A percentile compares a stretch with the other conserved stretches of the same genome.
Evolutionary conservation across 2,329 filamentous ascomycete species (phyloP).

Genomic region (Zasmidium angulare): DNA sequence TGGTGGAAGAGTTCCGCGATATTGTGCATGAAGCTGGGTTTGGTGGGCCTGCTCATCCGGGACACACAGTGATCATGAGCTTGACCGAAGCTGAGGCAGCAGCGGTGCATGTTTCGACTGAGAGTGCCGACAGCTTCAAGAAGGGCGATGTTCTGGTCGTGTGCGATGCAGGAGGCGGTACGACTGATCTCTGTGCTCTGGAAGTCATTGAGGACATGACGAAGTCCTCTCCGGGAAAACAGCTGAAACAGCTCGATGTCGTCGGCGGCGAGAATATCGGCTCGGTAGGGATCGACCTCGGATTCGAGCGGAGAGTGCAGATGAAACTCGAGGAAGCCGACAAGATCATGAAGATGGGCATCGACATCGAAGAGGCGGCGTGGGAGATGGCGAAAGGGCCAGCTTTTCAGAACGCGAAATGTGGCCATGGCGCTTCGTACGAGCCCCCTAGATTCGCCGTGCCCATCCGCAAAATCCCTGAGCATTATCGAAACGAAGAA

Average conservation of each 20-base stretch:
- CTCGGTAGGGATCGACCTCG: conserved; percentile 10
- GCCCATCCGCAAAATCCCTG: conserved; percentile 46
- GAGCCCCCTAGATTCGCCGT: conserved; percentile 45
- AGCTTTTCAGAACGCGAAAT: conserved; percentile 15
- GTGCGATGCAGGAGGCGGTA: conserved; percentile 54
- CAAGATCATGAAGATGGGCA: not conserved
- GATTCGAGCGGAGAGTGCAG: conserved; percentile 8
- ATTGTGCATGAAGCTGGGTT: conserved; percentile 53
- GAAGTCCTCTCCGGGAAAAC: not conserved
- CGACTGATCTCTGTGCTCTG: conserved; percentile 43
- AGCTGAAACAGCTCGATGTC: conserved; percentile 11
- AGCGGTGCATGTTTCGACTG: conserved; percentile 47
- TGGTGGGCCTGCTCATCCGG: conserved; percentile 29
- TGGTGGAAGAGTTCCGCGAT: conserved; percentile 13
- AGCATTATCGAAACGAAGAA: conserved; percentile 40
- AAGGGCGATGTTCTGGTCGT: conserved; percentile 49
- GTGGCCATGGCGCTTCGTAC: conserved; percentile 43
- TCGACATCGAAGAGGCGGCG: conserved; percentile 7
- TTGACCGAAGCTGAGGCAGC: conserved; percentile 57
- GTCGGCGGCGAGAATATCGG: conserved; percentile 12
- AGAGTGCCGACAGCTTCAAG: conserved; percentile 13
- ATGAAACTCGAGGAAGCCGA: conserved; percentile 4
- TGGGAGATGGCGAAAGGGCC: conserved; percentile 12
- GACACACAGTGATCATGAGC: conserved; percentile 36
- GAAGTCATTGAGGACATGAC: conserved; percentile 26